A percentile compares a stretch with the other conserved stretches of the same genome.
Conservation (phyloP, 176 grass and related monocot species). For the Saccharum spontaneum region DNA sequence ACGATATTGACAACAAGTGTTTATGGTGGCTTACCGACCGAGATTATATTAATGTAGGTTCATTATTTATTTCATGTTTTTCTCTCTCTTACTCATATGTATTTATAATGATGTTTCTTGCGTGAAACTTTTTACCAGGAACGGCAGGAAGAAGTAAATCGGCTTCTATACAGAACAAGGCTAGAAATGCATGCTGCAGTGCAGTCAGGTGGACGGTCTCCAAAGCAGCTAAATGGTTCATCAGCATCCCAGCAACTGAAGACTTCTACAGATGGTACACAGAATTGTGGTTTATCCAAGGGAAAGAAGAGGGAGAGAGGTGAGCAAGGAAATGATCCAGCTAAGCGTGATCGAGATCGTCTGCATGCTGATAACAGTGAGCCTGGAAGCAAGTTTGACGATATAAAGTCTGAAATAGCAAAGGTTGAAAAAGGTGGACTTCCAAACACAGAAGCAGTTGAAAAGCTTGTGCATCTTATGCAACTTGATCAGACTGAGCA, state of each 20-base stretch:
- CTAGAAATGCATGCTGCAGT: conserved; percentile 75
- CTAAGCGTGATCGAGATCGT: conserved; percentile 48
- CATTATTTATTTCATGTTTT: not conserved
- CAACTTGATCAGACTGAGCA: conserved; percentile 63
- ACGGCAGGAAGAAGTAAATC: conserved; percentile 83
- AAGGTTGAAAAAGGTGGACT: conserved; percentile 71
- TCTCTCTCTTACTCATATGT: not conserved
- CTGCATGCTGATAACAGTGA: conserved; percentile 43
- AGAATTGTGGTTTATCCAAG: conserved; percentile 52
- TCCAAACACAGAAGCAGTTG: conserved; percentile 55
- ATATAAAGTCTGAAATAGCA: conserved; percentile 50
- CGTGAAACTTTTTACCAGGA: conserved; percentile 45
- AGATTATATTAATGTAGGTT: conserved; percentile 86
- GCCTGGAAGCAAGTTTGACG: conserved; percentile 41
- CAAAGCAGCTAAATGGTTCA: conserved; percentile 62
- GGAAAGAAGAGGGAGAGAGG: conserved; percentile 66
- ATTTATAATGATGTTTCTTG: not conserved
- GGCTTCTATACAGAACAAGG: conserved; percentile 62
- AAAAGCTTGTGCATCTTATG: conserved; percentile 72
- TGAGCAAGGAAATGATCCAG: conserved; percentile 48
- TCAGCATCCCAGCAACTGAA: conserved; percentile 45
- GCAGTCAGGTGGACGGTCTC: conserved; percentile 67
- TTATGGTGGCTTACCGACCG: conserved; percentile 84
- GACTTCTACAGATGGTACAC: conserved; percentile 35
- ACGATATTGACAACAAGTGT: conserved; percentile 81